phyloP scores from a whole-genome alignment of 208 protist species.

The Crithidia expoeki region DNA sequence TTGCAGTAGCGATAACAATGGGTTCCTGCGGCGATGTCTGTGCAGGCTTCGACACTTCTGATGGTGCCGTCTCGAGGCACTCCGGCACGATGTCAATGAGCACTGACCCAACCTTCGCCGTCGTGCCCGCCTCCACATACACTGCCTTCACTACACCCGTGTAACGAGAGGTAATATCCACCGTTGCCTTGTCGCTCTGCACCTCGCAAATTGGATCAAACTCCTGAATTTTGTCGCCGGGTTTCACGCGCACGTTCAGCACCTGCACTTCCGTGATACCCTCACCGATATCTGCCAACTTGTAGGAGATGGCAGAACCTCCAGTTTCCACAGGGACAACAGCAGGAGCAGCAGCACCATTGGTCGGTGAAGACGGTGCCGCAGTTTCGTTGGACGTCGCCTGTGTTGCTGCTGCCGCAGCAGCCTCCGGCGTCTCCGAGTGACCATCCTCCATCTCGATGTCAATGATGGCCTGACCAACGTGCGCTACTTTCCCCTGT shows the following conservation, averaged over 20 bases:
- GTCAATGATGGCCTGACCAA: slow-evolving; percentile 87
- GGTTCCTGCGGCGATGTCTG: background rate
- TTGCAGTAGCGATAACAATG: background rate
- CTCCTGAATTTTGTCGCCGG: slow-evolving; percentile 91
- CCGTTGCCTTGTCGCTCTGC: slow-evolving; percentile 94
- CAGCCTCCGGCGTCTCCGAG: background rate
- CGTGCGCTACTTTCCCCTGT: slow-evolving; percentile 79
- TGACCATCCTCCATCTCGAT: slow-evolving; percentile 73
- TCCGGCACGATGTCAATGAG: slow-evolving; percentile 86
- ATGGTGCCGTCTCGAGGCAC: background rate
- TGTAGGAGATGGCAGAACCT: slow-evolving; percentile 58
- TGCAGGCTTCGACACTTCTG: background rate
- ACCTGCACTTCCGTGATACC: slow-evolving; percentile 96
- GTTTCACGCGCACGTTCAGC: slow-evolving; percentile 90
- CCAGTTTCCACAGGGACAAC: background rate
- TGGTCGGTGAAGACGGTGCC: background rate
- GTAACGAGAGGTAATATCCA: slow-evolving; percentile 94
- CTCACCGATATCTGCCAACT: slow-evolving; percentile 96
- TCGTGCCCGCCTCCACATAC: slow-evolving; percentile 78
- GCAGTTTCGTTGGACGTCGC: background rate
- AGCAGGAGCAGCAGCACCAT: slow-evolving; percentile 8
- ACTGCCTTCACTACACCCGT: slow-evolving; percentile 87
- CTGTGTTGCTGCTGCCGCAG: slow-evolving; percentile 8
- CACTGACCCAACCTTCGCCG: slow-evolving; percentile 83
- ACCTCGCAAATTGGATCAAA: slow-evolving; percentile 96